Conservation (phyloP, 495 filamentous ascomycete genomes). For the Penicillium soppii region DNA sequence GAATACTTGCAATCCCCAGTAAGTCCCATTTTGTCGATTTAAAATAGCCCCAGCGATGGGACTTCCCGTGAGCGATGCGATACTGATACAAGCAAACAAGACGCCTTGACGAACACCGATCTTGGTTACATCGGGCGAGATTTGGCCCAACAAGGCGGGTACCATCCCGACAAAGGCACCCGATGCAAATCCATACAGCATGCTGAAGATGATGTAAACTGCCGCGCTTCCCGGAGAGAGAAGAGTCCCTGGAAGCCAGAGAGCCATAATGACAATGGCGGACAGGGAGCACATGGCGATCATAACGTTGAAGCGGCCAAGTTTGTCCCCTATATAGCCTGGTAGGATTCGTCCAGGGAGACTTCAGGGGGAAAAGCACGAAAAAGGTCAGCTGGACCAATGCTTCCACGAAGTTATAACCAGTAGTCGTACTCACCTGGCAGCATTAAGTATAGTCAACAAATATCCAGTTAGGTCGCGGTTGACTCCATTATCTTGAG, state of each 20-base stretch:
- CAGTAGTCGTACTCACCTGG: slow-evolving; percentile 6
- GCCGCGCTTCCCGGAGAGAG: slow-evolving; percentile 12
- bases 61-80: slow-evolving; percentile 50
- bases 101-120: slow-evolving; percentile 20
- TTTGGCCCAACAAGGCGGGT: slow-evolving; percentile 24
- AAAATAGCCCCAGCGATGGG: slow-evolving; percentile 59
- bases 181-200: slow-evolving; percentile 29
- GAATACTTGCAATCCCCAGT: slow-evolving; percentile 14
- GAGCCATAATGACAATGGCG: slow-evolving; percentile 22
- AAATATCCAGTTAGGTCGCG: slow-evolving; percentile 11
- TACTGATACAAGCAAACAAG: slow-evolving; percentile 42
- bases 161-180: slow-evolving; percentile 31
- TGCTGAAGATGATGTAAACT: slow-evolving; percentile 25
- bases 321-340: slow-evolving; percentile 52
- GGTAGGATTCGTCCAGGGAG: slow-evolving; percentile 55
- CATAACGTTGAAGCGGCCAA: slow-evolving; percentile 21
- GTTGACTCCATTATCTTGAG: slow-evolving; percentile 9
- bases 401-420: background rate
- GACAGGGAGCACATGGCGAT: slow-evolving; percentile 23
- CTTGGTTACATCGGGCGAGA: slow-evolving; percentile 22
- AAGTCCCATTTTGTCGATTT: slow-evolving; percentile 6
- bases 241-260: slow-evolving; percentile 25
- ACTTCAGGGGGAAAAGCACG: background rate
- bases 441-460: slow-evolving; percentile 14
- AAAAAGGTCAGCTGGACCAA: background rate